Evolutionary conservation across 225 moss, liverwort and hornwort genomes (phyloP).

Genomic region (Anthoceros angustus): DNA sequence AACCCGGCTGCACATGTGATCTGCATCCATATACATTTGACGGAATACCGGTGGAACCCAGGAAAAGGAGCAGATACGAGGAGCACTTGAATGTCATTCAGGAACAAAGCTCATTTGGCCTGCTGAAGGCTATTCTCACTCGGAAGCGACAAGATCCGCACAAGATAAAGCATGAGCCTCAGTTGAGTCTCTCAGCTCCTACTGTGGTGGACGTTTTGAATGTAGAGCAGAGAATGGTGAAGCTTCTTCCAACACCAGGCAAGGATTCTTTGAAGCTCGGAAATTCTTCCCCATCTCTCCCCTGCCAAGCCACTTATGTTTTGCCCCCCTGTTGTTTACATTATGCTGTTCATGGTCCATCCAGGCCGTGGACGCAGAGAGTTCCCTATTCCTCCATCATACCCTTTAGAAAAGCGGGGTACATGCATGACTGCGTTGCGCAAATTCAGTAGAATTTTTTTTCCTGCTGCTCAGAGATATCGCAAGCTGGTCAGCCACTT

Average conservation of each 20-base stretch:
- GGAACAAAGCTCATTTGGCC: conserved; percentile 40
- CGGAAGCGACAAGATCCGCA: conserved; percentile 6
- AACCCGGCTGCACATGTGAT: not conserved
- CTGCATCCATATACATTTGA: not conserved
- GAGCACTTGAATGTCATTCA: conserved; percentile 37
- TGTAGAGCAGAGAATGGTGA: conserved; percentile 46
- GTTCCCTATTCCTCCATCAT: conserved; percentile 43
- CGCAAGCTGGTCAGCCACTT: not conserved
- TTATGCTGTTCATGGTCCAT: not conserved
- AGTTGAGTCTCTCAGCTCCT: conserved; percentile 27
- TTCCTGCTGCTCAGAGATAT: not conserved
- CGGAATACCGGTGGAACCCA: not conserved
- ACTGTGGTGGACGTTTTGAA: conserved; percentile 21
- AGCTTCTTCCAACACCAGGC: conserved; percentile 65
- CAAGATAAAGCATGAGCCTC: conserved; percentile 3
- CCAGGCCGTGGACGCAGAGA: conserved; percentile 19
- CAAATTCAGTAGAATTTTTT: conserved; percentile 23
- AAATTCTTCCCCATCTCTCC: not conserved
- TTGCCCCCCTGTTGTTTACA: not conserved
- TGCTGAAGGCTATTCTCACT: conserved; percentile 18
- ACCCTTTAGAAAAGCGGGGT: conserved; percentile 71
- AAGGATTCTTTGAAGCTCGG: not conserved
- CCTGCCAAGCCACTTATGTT: not conserved
- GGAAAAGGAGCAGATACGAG: conserved; percentile 13
- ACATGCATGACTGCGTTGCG: conserved; percentile 63